A percentile compares a stretch with the other conserved stretches of the same genome.
Conservation (phyloP, 805 yeast genomes). For the Lipomyces yamanashiensis region DNA sequence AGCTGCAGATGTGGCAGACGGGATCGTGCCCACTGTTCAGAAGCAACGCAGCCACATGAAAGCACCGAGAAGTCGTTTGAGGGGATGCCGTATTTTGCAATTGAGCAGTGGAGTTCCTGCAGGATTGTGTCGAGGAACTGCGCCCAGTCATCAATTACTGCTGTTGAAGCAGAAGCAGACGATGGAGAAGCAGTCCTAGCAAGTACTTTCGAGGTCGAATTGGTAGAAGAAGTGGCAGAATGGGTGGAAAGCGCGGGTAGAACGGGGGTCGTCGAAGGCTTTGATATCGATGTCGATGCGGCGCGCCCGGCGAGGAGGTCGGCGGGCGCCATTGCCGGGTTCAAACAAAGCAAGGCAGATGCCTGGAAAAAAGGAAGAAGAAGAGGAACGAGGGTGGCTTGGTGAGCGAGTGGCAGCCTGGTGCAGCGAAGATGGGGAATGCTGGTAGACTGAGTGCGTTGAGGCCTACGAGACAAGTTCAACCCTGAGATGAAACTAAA, state of each 20-base stretch:
- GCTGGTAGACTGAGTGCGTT: background rate
- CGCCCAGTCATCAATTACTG: slow-evolving; percentile 30
- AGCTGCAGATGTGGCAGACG: slow-evolving; percentile 32
- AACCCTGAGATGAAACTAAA: too few relatives aligned
- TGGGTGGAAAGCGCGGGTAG: slow-evolving; percentile 2
- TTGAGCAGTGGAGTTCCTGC: slow-evolving; percentile 33
- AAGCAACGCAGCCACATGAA: slow-evolving; percentile 37
- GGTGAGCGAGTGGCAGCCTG: background rate
- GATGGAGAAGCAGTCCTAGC: slow-evolving; percentile 19
- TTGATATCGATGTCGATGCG: slow-evolving; percentile 3
- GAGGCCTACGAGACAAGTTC: too few relatives aligned
- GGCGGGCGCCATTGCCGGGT: slow-evolving; percentile 19
- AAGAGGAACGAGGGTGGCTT: background rate
- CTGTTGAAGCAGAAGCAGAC: slow-evolving; percentile 15
- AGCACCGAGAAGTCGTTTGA: slow-evolving; percentile 33
- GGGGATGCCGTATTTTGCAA: slow-evolving; percentile 36
- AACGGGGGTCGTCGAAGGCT: background rate
- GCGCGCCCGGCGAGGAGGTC: slow-evolving; percentile 18
- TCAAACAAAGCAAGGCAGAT: background rate
- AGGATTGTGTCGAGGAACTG: slow-evolving; percentile 32
- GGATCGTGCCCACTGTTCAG: slow-evolving; percentile 37
- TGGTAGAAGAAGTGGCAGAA: slow-evolving; percentile 3
- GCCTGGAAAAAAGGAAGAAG: background rate
- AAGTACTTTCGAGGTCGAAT: background rate
- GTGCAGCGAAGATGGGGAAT: background rate